Evolutionary conservation across 208 protist species (phyloP).

Genomic region (Wallacemonas sp.): DNA sequence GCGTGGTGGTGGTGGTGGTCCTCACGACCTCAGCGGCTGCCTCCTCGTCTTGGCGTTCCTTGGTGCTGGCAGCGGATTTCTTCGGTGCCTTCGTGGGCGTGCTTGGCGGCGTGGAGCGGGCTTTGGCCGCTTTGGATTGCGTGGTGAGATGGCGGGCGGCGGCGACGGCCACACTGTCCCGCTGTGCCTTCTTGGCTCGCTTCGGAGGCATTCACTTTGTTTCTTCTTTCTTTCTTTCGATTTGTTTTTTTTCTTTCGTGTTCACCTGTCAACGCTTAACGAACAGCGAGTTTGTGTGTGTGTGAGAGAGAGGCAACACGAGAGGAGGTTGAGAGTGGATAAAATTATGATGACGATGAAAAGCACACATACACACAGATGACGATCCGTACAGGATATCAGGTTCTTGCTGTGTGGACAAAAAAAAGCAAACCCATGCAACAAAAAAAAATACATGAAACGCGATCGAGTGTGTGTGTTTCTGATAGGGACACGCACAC

Average conservation of each 20-base stretch:
- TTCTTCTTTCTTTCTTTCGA: background rate
- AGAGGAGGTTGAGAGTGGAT: too few relatives aligned
- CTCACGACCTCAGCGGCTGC: background rate
- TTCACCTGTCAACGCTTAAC: background rate
- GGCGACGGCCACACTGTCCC: constrained; percentile 12
- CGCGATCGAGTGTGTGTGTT: too few relatives aligned
- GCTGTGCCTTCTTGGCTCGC: constrained; percentile 4
- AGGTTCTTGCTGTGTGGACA: too few relatives aligned
- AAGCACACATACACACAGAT: too few relatives aligned
- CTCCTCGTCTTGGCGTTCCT: background rate
- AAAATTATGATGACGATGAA: too few relatives aligned
- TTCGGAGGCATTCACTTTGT: constrained; percentile 1
- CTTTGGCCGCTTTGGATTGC: background rate
- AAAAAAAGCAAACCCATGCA: too few relatives aligned
- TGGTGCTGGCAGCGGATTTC: background rate
- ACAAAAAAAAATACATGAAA: too few relatives aligned
- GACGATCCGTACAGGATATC: too few relatives aligned
- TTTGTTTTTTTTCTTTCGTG: background rate
- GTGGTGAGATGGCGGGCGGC: background rate
- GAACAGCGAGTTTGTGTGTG: too few relatives aligned
- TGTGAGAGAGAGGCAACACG: too few relatives aligned
- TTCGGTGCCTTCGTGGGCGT: background rate
- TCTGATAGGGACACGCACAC: too few relatives aligned
- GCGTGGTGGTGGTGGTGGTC: background rate
- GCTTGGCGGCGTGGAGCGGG: background rate